Evolutionary conservation across 2,329 filamentous ascomycete species (phyloP).

Genomic region (Colletotrichum sp.): DNA sequence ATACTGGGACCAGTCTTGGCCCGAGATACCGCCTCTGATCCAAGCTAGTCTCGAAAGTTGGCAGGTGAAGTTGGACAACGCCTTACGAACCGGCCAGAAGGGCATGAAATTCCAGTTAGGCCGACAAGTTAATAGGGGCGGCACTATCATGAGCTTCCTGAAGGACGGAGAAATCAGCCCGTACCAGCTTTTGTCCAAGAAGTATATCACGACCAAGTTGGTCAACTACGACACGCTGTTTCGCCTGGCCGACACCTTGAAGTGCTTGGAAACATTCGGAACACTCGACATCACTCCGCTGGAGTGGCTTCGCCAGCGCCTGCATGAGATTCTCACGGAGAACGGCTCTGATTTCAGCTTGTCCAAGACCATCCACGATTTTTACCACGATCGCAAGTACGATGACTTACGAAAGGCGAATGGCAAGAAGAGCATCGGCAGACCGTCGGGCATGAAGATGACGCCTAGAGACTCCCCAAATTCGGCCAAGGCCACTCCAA

Average conservation of each 20-base stretch:
- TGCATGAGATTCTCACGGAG: constrained; percentile 51
- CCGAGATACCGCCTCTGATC: constrained; percentile 47
- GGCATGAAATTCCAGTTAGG: constrained; percentile 57
- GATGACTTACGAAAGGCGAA: constrained; percentile 53
- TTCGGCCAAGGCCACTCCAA: constrained; percentile 27
- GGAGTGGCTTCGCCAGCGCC: constrained; percentile 62
- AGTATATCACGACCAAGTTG: constrained; percentile 50
- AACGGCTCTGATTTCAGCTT: constrained; percentile 56
- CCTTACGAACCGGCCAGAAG: constrained; percentile 39
- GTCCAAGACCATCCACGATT: constrained; percentile 54
- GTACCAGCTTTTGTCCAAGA: constrained; percentile 60
- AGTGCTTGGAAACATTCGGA: constrained; percentile 58
- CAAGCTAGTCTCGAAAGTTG: constrained; percentile 50
- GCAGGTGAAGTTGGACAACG: constrained; percentile 49
- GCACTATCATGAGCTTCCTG: constrained; percentile 57
- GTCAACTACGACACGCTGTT: constrained; percentile 62
- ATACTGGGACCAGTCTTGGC: constrained; percentile 63
- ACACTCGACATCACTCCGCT: constrained; percentile 54
- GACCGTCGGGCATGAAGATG: constrained; percentile 54
- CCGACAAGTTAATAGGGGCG: constrained; percentile 61
- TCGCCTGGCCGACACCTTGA: constrained; percentile 58
- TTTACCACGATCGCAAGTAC: constrained; percentile 62
- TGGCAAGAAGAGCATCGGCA: constrained; percentile 62
- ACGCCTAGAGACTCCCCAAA: constrained; percentile 24
- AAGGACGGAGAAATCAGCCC: constrained; percentile 57